Base-by-base conservation (phyloP, 306 rosid species). In the Citrullus colocynthis region DNA sequence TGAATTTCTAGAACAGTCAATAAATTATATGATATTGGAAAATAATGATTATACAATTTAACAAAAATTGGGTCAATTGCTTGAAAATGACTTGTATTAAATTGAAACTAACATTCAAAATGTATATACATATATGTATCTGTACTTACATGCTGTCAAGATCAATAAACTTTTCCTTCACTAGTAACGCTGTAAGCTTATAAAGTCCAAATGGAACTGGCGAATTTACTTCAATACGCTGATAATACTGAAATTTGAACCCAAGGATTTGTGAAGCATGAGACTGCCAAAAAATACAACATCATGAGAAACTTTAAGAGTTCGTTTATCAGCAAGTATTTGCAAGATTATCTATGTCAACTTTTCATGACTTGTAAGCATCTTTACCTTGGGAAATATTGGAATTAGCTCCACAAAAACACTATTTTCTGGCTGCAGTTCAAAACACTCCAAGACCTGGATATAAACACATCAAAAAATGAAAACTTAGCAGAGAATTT, bases 201-300 rank as follows among this genome's bases (percentile, higher is more conserved):
- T 88, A 95, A 51, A 95, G 90, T 81, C 99, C 99, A 86, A 89
- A 88, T 7, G 99, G 97, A 57, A 89, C 97, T 66, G 91, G 83
- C 82, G 82, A 58, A 84, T 80, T 86, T 81, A 95, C 99, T 85
- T 95, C 99, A 91, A 90, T 83, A 15, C 97, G 97, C 85, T 95
- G 99, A 88, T 95, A 92, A 84, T 89, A 91, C 87, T 92, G 97
- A 77, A 95, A 92, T 80, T 95, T 95, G 78, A 95, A 95, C 72
- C 99, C 99, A 75, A 95, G 97, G 86, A 95, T 89, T 84, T 95
- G 99, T 42, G 99, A 88, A 65, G 99, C 99, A 86, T 95, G 99
- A 75, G 97, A 95, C 98, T 95, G 97, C 96, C 87, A 84, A 84
- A 79, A 69, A 24, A 34, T 17, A 80, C 14, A 64, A 75, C 67